These are phyloP conservation scores for Talaromyces sp. DNA, from an alignment of 2,329 filamentous ascomycete genomes.

Conservation along the genomic window DNA sequence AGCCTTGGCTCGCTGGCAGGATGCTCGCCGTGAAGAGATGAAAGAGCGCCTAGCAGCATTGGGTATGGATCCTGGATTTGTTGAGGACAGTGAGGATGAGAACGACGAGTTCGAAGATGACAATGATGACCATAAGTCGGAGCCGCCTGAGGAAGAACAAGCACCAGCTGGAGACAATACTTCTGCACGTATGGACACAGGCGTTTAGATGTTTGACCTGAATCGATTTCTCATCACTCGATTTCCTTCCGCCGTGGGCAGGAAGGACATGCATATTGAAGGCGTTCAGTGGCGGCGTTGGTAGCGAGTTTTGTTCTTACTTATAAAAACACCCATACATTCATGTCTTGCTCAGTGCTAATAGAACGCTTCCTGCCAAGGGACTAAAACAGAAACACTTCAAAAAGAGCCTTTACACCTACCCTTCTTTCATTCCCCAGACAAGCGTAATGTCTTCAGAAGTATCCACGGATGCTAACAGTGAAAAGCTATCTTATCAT, in stretches of 20 bases:
- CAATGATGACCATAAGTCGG: conserved; percentile 14
- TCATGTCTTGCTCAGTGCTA: conserved; percentile 3
- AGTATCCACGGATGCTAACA: no score
- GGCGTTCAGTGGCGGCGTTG: conserved; percentile 13
- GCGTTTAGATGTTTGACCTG: conserved; percentile 16
- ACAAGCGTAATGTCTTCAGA: no score
- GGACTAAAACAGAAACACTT: not conserved
- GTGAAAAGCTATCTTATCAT: not conserved
- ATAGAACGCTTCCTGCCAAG: conserved; percentile 9
- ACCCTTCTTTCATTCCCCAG: not conserved
- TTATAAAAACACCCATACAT: conserved; percentile 1
- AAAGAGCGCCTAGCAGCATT: conserved; percentile 65
- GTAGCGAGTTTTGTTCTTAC: conserved; percentile 5
- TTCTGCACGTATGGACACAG: conserved; percentile 35
- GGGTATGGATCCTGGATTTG: conserved; percentile 70
- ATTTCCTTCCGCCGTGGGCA: not conserved
- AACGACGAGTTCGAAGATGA: conserved; percentile 48
- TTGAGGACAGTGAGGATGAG: conserved; percentile 61
- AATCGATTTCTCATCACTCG: not conserved
- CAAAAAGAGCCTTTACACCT: not conserved
- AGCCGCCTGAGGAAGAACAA: conserved; percentile 20
- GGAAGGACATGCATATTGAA: conserved; percentile 10
- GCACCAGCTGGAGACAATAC: conserved; percentile 26
- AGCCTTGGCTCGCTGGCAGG: conserved; percentile 86
- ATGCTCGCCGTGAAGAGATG: conserved; percentile 73